phyloP scores from a whole-genome alignment of 345 rosid genomes.

The Atalantia buxifolia region DNA sequence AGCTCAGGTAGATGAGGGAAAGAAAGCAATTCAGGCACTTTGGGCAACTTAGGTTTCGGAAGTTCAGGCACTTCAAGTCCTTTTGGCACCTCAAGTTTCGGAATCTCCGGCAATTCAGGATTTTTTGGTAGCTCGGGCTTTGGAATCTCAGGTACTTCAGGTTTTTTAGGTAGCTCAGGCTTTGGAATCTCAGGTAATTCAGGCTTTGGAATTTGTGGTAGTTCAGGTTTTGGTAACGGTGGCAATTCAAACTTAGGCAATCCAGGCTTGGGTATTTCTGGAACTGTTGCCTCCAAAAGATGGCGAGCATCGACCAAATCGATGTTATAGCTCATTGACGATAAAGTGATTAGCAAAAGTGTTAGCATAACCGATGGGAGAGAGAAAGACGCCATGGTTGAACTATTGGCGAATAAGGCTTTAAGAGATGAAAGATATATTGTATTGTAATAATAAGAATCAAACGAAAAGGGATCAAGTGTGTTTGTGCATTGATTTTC shows the following conservation, averaged over 20 bases:
- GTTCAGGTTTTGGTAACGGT: not conserved
- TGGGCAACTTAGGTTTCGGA: not conserved
- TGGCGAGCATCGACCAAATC: slow-evolving; percentile 3
- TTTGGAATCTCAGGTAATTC: no score
- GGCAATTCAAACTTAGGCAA: not conserved
- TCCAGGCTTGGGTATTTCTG: slow-evolving; percentile 8
- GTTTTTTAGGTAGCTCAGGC: not conserved
- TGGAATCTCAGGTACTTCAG: not conserved
- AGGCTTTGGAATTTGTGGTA: not conserved
- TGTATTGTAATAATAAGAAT: not conserved
- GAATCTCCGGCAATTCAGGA: not conserved
- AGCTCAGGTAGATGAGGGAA: not conserved
- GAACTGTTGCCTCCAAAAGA: slow-evolving; percentile 5
- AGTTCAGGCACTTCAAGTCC: no score
- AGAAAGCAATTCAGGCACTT: not conserved
- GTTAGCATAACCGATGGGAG: not conserved
- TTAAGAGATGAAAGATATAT: not conserved
- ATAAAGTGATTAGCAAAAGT: not conserved
- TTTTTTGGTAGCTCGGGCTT: not conserved
- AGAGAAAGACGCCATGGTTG: not conserved
- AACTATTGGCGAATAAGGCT: not conserved
- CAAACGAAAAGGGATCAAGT: not conserved
- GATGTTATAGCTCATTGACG: not conserved
- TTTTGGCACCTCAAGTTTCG: not conserved
- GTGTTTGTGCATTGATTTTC: not conserved